Conservation (phyloP, 1,284 basidiomycete species). For the Sporisorium reilianum region DNA sequence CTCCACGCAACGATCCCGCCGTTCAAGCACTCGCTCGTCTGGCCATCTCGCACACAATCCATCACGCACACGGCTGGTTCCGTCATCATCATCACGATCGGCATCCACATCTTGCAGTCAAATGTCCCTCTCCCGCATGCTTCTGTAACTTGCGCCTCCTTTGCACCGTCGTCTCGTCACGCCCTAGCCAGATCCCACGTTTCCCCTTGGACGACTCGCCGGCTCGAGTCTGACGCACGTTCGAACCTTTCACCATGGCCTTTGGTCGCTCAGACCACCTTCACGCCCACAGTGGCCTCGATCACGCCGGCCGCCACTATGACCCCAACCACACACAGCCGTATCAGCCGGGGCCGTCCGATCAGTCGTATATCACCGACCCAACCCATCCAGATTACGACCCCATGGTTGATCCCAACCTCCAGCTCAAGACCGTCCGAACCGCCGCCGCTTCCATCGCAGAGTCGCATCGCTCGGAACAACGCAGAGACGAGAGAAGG, state of each 20-base stretch:
- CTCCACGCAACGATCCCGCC: background rate
- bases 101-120: background rate
- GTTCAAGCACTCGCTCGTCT: background rate
- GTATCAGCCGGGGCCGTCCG: slow-evolving; percentile 50
- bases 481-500: slow-evolving; percentile 52
- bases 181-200: background rate
- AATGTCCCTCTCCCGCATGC: slow-evolving; percentile 3
- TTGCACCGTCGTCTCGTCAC: background rate
- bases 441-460: slow-evolving; percentile 66
- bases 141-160: background rate
- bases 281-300: slow-evolving; percentile 22
- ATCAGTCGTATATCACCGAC: slow-evolving; percentile 53
- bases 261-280: slow-evolving; percentile 32
- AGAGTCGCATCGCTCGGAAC: slow-evolving; percentile 62
- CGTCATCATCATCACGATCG: slow-evolving; percentile 8
- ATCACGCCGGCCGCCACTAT: slow-evolving; percentile 47
- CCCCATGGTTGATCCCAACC: slow-evolving; percentile 61
- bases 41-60: background rate
- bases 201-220: background rate
- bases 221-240: slow-evolving; percentile 3
- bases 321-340: slow-evolving; percentile 55
- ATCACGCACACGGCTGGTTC: slow-evolving; percentile 40
- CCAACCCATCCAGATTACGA: slow-evolving; percentile 64
- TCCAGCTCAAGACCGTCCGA: slow-evolving; percentile 63
- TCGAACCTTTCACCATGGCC: slow-evolving; percentile 16